These are phyloP conservation scores for Aspergillus haitiensis DNA, from an alignment of 495 filamentous ascomycete genomes.

Conservation along the genomic window DNA sequence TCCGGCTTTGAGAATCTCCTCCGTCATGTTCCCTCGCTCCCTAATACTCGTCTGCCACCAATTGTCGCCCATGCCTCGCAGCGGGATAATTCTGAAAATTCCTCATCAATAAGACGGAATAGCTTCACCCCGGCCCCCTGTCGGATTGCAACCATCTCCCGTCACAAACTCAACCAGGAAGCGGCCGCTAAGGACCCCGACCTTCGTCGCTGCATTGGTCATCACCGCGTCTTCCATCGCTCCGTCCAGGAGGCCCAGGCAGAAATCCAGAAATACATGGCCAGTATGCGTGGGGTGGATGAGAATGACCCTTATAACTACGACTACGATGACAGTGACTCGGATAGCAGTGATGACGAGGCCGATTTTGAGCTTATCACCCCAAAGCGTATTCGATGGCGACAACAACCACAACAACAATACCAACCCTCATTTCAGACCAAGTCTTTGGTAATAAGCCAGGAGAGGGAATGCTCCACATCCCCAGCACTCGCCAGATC, in stretches of 20 bases:
- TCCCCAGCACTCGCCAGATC: background rate
- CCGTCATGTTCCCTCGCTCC: slow-evolving; percentile 18
- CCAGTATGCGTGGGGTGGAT: slow-evolving; percentile 13
- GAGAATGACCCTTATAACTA: too few species aligned
- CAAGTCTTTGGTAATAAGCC: too few species aligned
- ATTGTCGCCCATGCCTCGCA: slow-evolving; percentile 13
- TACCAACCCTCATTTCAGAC: background rate
- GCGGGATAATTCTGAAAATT: too few species aligned
- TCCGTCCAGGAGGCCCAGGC: slow-evolving; percentile 25
- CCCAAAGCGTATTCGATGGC: too few species aligned
- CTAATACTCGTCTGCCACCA: slow-evolving; percentile 25
- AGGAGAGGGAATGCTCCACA: too few species aligned
- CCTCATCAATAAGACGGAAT: background rate
- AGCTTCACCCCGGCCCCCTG: slow-evolving; percentile 14
- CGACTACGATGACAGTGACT: slow-evolving; percentile 11
- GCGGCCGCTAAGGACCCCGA: slow-evolving; percentile 22
- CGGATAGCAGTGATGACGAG: slow-evolving; percentile 5
- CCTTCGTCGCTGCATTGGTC: slow-evolving; percentile 30
- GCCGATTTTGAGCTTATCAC: slow-evolving; percentile 1
- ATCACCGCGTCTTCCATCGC: slow-evolving; percentile 24
- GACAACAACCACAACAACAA: background rate
- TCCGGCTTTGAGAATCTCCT: slow-evolving; percentile 7
- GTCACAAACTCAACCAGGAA: slow-evolving; percentile 25
- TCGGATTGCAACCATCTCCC: slow-evolving; percentile 25
- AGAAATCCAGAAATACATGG: slow-evolving; percentile 21